These are phyloP conservation scores for Cenococcum geophilum DNA, from an alignment of 495 filamentous ascomycete genomes.

Conservation along the genomic window DNA sequence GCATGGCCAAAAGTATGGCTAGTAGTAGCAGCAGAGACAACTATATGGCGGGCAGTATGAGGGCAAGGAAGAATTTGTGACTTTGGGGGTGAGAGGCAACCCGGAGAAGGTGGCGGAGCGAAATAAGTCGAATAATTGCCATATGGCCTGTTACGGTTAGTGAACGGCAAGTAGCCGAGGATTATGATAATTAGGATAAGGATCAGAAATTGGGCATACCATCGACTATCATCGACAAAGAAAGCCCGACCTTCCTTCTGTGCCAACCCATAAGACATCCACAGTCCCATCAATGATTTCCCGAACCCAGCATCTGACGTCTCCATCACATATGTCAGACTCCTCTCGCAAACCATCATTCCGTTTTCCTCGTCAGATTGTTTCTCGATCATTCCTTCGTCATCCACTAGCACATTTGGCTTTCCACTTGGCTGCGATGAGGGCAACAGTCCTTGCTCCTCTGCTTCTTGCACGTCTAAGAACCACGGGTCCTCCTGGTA, in stretches of 20 bases:
- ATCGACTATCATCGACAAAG: slow-evolving; percentile 69
- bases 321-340: slow-evolving; percentile 65
- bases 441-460: slow-evolving; percentile 52
- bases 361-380: slow-evolving; percentile 13
- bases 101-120: slow-evolving; percentile 49
- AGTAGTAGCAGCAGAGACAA: slow-evolving; percentile 60
- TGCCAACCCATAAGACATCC: slow-evolving; percentile 71
- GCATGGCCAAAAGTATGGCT: slow-evolving; percentile 50
- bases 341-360: slow-evolving; percentile 54
- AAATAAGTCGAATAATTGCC: slow-evolving; percentile 64
- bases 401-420: slow-evolving; percentile 24
- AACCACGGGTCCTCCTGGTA: slow-evolving; percentile 57
- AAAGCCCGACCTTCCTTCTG: slow-evolving; percentile 61
- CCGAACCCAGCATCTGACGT: slow-evolving; percentile 62
- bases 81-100: slow-evolving; percentile 55
- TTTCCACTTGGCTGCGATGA: slow-evolving; percentile 29
- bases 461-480: slow-evolving; percentile 60
- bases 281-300: slow-evolving; percentile 61
- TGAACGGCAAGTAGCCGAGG: background rate
- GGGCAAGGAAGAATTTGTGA: slow-evolving; percentile 66
- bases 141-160: slow-evolving; percentile 49
- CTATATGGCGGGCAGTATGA: slow-evolving; percentile 57
- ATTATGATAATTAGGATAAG: background rate
- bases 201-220: slow-evolving; percentile 39
- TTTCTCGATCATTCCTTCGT: slow-evolving; percentile 31